Conservation (phyloP, 306 rosid species). For the Delonix regia region DNA sequence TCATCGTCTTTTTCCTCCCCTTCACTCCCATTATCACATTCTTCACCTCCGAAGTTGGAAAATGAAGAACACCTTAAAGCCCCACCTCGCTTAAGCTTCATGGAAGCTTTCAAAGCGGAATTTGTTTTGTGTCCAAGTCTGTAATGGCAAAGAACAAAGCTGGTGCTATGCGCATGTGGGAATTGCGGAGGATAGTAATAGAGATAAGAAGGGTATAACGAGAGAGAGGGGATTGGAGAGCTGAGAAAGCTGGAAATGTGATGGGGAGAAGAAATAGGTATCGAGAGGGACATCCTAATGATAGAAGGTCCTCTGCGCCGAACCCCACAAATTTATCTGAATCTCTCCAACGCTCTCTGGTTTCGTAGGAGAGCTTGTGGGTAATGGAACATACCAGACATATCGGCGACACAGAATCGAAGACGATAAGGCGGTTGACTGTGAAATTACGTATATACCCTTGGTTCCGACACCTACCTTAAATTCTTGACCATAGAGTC, state of each 20-base stretch:
- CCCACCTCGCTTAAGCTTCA: slow-evolving; percentile 29
- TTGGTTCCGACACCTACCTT: not conserved
- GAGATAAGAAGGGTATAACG: slow-evolving; percentile 33
- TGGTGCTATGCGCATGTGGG: not conserved
- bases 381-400: not conserved
- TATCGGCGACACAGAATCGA: not conserved
- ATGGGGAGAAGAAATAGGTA: slow-evolving; percentile 41
- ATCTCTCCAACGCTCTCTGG: not conserved
- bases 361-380: not conserved
- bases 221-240: slow-evolving; percentile 35
- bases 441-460: not conserved
- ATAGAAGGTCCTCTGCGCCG: not conserved
- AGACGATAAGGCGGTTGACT: not conserved
- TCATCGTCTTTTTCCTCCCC: slow-evolving; percentile 41
- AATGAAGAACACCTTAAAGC: slow-evolving; percentile 26
- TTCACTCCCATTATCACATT: slow-evolving; percentile 37
- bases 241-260: slow-evolving; percentile 28
- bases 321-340: not conserved
- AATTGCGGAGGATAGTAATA: slow-evolving; percentile 5
- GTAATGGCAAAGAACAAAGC: slow-evolving; percentile 36
- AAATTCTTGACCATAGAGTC: not conserved
- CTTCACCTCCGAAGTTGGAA: slow-evolving; percentile 21
- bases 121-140: not conserved
- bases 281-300: slow-evolving; percentile 41
- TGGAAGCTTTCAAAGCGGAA: slow-evolving; percentile 21